Evolutionary conservation across 768 basidiomycete genomes (phyloP).

Genomic region (Leccinellum rugosiceps): DNA sequence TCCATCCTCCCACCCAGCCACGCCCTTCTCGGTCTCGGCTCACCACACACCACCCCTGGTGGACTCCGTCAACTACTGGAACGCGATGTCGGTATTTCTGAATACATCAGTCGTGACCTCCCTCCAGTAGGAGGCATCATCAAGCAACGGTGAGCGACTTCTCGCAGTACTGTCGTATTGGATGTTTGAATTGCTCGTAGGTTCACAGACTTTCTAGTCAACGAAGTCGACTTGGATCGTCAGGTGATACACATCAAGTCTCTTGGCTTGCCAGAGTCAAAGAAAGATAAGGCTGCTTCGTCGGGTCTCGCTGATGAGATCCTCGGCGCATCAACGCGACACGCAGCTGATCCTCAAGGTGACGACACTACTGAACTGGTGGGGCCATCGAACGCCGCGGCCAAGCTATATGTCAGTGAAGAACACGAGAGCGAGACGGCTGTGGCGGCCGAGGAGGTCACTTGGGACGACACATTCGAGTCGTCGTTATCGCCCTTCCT

Average conservation of each 20-base stretch:
- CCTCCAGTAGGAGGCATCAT: constrained; percentile 87
- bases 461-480: constrained; percentile 67
- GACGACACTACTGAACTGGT: neutral
- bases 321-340: constrained; percentile 9
- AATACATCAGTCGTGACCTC: constrained; percentile 71
- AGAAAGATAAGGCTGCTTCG: constrained; percentile 36
- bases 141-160: constrained; percentile 77
- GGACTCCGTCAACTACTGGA: constrained; percentile 63
- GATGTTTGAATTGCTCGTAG: constrained; percentile 39
- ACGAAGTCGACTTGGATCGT: constrained; percentile 80
- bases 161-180: neutral
- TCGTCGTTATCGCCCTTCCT: constrained; percentile 60
- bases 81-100: constrained; percentile 85
- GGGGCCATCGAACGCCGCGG: constrained; percentile 2
- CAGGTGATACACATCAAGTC: constrained; percentile 80
- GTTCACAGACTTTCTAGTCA: constrained; percentile 96
- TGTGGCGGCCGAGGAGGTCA: constrained; percentile 31
- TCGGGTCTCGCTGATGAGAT: constrained; percentile 18
- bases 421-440: neutral
- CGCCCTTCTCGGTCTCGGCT: constrained; percentile 56
- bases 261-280: constrained; percentile 65
- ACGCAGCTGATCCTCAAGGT: constrained; percentile 13
- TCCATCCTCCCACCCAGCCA: constrained; percentile 71
- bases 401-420: neutral
- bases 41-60: constrained; percentile 46